These are phyloP conservation scores for Stemphylium lycopersici DNA, from an alignment of 2,329 filamentous ascomycete species.

Conservation along the genomic window DNA sequence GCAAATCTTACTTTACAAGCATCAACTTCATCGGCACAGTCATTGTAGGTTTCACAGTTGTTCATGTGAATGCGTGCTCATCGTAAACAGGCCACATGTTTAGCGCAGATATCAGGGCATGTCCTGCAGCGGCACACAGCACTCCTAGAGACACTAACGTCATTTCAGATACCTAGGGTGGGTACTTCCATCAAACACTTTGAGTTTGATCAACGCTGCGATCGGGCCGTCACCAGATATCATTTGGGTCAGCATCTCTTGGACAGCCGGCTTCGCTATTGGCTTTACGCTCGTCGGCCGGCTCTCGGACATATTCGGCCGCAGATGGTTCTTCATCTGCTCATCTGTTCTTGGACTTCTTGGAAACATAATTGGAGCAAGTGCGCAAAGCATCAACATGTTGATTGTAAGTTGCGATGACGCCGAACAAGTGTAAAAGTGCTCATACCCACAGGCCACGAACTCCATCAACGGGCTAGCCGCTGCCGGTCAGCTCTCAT, in stretches of 20 bases:
- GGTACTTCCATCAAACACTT: conserved; percentile 39
- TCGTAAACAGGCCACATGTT: conserved; percentile 32
- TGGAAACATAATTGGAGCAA: conserved; percentile 47
- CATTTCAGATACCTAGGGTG: conserved; percentile 32
- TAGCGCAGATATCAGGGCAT: conserved; percentile 38
- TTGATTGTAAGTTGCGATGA: conserved; percentile 27
- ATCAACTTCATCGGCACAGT: conserved; percentile 39
- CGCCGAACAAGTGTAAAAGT: background rate
- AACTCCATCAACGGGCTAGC: conserved; percentile 48
- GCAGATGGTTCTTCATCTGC: conserved; percentile 46
- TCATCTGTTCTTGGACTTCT: conserved; percentile 42
- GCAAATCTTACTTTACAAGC: conserved; percentile 34
- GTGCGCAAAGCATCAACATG: conserved; percentile 42
- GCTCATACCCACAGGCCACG: conserved; percentile 24
- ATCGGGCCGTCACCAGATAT: conserved; percentile 48
- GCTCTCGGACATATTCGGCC: conserved; percentile 49
- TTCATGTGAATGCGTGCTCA: background rate
- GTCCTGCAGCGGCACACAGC: background rate
- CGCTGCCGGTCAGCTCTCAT: conserved; percentile 48
- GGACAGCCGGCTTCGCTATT: conserved; percentile 44
- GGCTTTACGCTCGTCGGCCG: conserved; percentile 48
- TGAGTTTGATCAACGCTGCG: conserved; percentile 45
- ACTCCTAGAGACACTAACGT: background rate
- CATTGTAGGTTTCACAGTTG: conserved; percentile 24
- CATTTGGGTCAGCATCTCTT: conserved; percentile 47